Base-by-base conservation (phyloP, 2,329 filamentous ascomycete genomes). In the Epichloe hybrida region DNA sequence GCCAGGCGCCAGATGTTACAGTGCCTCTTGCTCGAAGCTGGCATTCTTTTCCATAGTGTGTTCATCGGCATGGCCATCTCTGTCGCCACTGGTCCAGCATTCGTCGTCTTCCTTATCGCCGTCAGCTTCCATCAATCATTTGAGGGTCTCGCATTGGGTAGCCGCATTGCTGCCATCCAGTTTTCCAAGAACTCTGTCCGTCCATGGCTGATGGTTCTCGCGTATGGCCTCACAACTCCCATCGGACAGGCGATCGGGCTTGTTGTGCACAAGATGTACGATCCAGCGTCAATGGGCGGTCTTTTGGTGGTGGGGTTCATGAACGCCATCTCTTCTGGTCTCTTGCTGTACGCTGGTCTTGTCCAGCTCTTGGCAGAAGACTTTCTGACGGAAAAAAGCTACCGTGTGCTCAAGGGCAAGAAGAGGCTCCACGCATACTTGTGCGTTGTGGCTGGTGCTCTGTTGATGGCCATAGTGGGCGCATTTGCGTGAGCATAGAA, bases 1-100 rank as follows among this genome's bases (percentile, higher is more conserved):
- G 75, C 78, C 53, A 78, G 82, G 59, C 76, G 83, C 11, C 76
- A 84, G 56, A 74, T 90, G 58, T 70, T 90, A 9, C 87, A 93
- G 64, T 90, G 86, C 57, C 71, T 91, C 44, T 74, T 93, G 23
- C 76, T 93, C 3, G 87, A 91, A 67, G 86, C 86, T 0, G 87
- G 87, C 20, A 91, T 93, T 54, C 74, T 93, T 15, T 91, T 91
- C 63, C 87, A 93, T 69, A 86, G 81, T 61, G 75, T 93, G 50
- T 93, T 93, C 61, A 91, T 93, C 58, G 87, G 87, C 54, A 90
- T 91, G 85, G 86, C 87, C 4, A 75, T 93, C 34, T 88, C 84
- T 1, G 87, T 93, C 1, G 83, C 87, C 0, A 88, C 85, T 0
- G 86, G 86, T 0, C 83, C 86, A 0, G 80, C 84, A 1, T 93